phyloP scores from a whole-genome alignment of 148 eudicot genomes.

The Camellia sinensis region DNA sequence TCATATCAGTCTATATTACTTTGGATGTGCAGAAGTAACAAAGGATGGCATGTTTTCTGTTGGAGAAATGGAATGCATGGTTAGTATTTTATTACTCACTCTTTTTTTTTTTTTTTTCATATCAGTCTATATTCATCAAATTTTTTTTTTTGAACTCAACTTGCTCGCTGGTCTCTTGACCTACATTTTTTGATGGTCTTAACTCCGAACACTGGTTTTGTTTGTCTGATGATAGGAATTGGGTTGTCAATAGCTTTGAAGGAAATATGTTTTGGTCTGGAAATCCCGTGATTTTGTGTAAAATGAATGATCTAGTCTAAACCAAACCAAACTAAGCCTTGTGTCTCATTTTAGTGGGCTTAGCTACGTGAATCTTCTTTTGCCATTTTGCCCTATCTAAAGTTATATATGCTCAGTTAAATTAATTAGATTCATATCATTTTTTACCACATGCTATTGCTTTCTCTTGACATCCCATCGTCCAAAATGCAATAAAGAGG shows the following conservation, averaged over 20 bases:
- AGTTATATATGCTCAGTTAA: no score
- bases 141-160: no score
- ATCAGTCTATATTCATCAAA: no score
- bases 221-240: background rate
- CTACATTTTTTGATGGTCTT: slow-evolving; percentile 6
- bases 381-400: no score
- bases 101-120: no score
- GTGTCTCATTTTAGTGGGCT: no score
- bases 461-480: background rate
- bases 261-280: background rate
- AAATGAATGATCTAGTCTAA: background rate
- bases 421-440: background rate
- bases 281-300: background rate
- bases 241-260: background rate
- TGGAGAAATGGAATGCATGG: slow-evolving; percentile 99
- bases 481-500: background rate
- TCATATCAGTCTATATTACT: background rate
- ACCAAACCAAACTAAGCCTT: no score
- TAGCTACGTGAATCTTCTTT: no score
- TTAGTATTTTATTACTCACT: slow-evolving; percentile 27
- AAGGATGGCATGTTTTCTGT: slow-evolving; percentile 97
- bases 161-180: background rate
- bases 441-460: background rate
- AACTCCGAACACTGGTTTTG: background rate
- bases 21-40: slow-evolving; percentile 69